Conservation (phyloP, 371 early-diverging fungal species). For the Funneliformis caledonium region DNA sequence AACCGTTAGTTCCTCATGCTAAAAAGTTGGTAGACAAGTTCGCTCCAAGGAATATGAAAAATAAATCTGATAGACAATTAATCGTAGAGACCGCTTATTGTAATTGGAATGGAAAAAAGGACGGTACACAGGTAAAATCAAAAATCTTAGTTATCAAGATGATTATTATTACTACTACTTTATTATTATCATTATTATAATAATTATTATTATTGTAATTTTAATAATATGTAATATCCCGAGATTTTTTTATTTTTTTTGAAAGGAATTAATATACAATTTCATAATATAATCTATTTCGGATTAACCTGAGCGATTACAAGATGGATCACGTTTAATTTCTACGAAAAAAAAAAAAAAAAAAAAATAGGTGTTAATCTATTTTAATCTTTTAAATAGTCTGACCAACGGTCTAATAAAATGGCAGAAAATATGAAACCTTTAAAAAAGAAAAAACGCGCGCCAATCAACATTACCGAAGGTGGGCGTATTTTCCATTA, state of each 20-base stretch:
- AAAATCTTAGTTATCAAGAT: no score
- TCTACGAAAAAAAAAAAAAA: not conserved
- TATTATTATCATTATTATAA: no score
- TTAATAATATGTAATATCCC: no score
- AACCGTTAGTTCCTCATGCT: not conserved
- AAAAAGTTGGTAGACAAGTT: conserved; percentile 36
- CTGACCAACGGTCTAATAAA: conserved; percentile 16
- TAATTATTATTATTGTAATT: no score
- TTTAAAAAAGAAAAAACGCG: conserved; percentile 15
- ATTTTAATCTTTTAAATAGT: conserved; percentile 3
- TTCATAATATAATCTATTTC: no score
- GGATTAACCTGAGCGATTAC: no score
- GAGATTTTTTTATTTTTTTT: no score
- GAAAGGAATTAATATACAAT: no score
- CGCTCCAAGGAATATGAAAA: conserved; percentile 14
- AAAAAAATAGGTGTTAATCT: not conserved
- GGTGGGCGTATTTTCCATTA: conserved; percentile 19
- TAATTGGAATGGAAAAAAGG: conserved; percentile 17
- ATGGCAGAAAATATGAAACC: not conserved
- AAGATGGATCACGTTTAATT: not conserved
- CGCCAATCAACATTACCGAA: conserved; percentile 23
- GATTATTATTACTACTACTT: no score
- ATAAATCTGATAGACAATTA: conserved; percentile 33
- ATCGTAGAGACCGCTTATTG: conserved; percentile 32
- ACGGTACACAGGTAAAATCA: not conserved